A percentile compares a stretch with the other conserved stretches of the same genome.
phyloP scores from a whole-genome alignment of 441 rosid species.

The Gossypium gossypioides region DNA sequence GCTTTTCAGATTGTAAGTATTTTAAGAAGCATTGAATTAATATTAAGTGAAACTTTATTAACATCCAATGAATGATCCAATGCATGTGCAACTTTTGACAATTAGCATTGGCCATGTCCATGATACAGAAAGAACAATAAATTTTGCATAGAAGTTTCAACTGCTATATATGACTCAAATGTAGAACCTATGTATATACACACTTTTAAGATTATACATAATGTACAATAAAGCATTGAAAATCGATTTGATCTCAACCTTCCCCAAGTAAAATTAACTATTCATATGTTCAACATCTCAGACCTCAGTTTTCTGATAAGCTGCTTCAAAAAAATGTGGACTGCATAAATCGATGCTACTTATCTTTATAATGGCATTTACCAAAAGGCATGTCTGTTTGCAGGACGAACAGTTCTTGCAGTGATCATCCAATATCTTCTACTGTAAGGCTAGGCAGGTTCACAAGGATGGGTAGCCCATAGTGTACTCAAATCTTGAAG shows the following conservation, averaged over 20 bases:
- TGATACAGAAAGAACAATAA: neutral
- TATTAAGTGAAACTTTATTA: neutral
- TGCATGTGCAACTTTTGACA: neutral
- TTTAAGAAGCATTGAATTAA: neutral
- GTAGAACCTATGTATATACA: constrained; percentile 8
- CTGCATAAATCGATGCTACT: constrained; percentile 26
- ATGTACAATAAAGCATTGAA: constrained; percentile 9
- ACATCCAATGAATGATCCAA: constrained; percentile 2
- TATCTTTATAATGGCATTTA: constrained; percentile 16
- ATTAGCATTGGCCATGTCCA: constrained; percentile 4
- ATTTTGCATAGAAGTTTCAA: constrained; percentile 16
- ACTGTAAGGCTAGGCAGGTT: constrained; percentile 38
- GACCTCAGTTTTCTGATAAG: constrained; percentile 16
- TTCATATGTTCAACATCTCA: constrained; percentile 24
- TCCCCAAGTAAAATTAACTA: constrained; percentile 20
- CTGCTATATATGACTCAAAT: neutral
- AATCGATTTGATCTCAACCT: constrained; percentile 15
- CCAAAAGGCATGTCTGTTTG: constrained; percentile 16
- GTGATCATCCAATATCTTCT: constrained; percentile 7
- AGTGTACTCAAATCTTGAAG: constrained; percentile 63
- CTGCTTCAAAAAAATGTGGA: constrained; percentile 37
- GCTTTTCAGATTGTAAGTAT: neutral
- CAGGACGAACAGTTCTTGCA: constrained; percentile 6
- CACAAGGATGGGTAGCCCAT: constrained; percentile 61
- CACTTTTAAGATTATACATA: constrained; percentile 3